phyloP scores from a whole-genome alignment of 441 rosid species.

The Bruguiera hainesii region DNA sequence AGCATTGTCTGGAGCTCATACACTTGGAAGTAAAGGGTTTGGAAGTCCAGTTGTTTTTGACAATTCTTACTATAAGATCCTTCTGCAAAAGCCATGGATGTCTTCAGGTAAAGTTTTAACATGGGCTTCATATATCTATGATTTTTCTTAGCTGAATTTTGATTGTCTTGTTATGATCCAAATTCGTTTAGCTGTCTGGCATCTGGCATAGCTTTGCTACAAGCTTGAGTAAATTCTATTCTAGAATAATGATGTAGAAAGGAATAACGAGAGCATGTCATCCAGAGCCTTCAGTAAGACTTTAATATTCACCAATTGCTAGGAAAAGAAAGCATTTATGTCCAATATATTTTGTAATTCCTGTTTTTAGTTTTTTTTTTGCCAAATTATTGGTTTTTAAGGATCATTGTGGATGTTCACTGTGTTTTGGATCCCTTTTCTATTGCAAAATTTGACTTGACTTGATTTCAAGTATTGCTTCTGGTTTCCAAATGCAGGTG shows the following conservation, averaged over 20 bases:
- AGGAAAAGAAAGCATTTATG: no score
- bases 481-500: conserved; percentile 37
- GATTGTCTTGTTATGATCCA: neutral
- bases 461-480: conserved; percentile 1
- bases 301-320: no score
- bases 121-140: neutral
- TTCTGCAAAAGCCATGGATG: conserved; percentile 78
- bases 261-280: no score
- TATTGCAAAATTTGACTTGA: neutral
- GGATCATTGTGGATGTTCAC: no score
- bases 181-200: neutral
- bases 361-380: no score
- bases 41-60: conserved; percentile 69
- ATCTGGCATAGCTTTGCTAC: neutral
- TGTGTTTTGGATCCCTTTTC: neutral
- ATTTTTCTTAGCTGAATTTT: neutral
- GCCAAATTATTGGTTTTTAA: no score
- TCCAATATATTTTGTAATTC: no score
- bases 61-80: conserved; percentile 80
- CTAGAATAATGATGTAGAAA: no score
- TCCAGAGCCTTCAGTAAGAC: no score
- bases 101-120: conserved; percentile 45
- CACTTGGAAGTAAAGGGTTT: conserved; percentile 86
- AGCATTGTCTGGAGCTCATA: conserved; percentile 87
- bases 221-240: no score